A percentile compares a stretch with the other conserved stretches of the same genome.
phyloP scores from a whole-genome alignment of 1,284 basidiomycete species.

The Puccinia coronata region DNA sequence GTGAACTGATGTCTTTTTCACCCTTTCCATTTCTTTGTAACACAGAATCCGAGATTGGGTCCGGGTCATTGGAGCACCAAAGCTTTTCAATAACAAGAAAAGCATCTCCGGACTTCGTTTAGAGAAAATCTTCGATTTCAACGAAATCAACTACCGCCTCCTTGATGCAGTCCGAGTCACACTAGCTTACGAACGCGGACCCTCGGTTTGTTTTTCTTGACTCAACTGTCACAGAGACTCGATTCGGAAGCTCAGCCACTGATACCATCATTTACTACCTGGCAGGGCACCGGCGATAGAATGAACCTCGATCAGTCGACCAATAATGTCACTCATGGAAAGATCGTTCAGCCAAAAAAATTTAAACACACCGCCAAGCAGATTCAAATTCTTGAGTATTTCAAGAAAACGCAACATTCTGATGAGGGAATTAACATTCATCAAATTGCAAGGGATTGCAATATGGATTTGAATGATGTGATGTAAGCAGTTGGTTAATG shows the following conservation, averaged over 20 bases:
- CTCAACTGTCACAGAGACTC: constrained; percentile 31
- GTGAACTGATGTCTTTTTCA: constrained; percentile 34
- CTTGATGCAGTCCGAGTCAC: constrained; percentile 65
- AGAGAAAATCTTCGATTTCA: constrained; percentile 69
- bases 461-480: constrained; percentile 57
- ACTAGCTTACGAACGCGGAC: constrained; percentile 61
- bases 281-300: not conserved
- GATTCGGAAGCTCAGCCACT: constrained; percentile 13
- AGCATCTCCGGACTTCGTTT: constrained; percentile 78
- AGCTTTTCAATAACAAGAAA: constrained; percentile 78
- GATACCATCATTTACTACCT: not conserved
- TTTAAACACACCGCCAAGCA: constrained; percentile 68
- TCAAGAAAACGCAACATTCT: constrained; percentile 41
- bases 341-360: constrained; percentile 59
- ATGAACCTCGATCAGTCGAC: constrained; percentile 7
- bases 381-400: constrained; percentile 65
- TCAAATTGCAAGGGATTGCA: constrained; percentile 50
- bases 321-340: constrained; percentile 26
- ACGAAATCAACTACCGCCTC: constrained; percentile 81
- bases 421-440: constrained; percentile 53
- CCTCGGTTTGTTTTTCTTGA: constrained; percentile 59
- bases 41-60: constrained; percentile 72
- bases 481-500: not conserved
- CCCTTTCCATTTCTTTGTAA: constrained; percentile 23
- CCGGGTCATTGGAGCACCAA: constrained; percentile 84